A percentile compares a stretch with the other conserved stretches of the same genome.
phyloP scores from a whole-genome alignment of 2,329 filamentous ascomycete genomes.

The Fusarium virguliforme region DNA sequence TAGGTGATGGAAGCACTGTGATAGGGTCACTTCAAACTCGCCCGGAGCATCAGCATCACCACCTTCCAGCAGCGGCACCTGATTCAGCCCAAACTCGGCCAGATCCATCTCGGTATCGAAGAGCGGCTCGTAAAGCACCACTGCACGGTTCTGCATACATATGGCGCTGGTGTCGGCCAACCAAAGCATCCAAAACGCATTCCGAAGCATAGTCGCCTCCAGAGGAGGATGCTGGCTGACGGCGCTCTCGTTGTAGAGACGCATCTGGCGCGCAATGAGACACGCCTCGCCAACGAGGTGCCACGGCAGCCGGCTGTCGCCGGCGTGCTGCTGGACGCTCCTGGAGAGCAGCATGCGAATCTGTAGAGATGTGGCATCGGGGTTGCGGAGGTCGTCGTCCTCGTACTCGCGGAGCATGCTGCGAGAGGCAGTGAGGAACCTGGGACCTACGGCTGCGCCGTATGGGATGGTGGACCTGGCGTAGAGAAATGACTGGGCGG shows the following conservation, averaged over 20 bases:
- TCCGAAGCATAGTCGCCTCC: not conserved
- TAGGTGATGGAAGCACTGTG: not conserved
- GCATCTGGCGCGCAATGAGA: not conserved
- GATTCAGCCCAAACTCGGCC: not conserved
- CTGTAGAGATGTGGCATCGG: not conserved
- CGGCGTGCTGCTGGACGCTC: not conserved
- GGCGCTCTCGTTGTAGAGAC: not conserved
- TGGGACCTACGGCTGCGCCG: not conserved
- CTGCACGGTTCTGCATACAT: not conserved
- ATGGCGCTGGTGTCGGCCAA: not conserved
- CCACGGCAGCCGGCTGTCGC: not conserved
- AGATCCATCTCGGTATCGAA: not conserved
- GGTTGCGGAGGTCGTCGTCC: not conserved
- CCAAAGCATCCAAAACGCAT: not conserved
- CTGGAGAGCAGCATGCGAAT: not conserved
- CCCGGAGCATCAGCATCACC: not conserved
- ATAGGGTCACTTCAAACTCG: not conserved
- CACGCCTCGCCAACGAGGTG: constrained; percentile 1
- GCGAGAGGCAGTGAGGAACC: not conserved
- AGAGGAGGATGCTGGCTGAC: not conserved
- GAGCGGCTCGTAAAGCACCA: not conserved
- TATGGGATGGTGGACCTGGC: not conserved
- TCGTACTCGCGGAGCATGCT: constrained; percentile 1
- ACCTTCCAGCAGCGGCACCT: not conserved
- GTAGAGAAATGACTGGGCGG: not conserved